Evolutionary conservation across 2,329 filamentous ascomycete genomes (phyloP), one percentile per base, ranked within the genome.

Genomic region (Zopfia rhizophila): DNA sequence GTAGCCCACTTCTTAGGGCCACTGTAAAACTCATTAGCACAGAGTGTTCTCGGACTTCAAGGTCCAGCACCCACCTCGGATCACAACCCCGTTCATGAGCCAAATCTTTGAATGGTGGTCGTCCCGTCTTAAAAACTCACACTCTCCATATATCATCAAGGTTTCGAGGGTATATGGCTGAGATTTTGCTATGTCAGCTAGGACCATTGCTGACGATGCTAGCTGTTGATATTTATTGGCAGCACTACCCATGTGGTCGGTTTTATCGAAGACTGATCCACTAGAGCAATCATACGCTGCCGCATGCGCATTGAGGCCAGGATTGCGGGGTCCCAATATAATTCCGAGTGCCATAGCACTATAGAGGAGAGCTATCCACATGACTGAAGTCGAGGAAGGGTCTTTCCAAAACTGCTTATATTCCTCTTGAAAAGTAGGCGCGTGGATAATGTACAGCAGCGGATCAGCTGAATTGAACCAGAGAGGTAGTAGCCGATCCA

Each of bases 21-120:
- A 13, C 71, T 62, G 38, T 74, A 72, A 43, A 72, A 3, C 72
- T 72, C 69, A 72, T 72, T 6, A 63, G 56, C 45, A 64, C 42
- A 6, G 62, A n/a, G n/a, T n/a, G n/a, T n/a, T n/a, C n/a, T n/a
- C n/a, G n/a, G n/a, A n/a, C n/a, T n/a, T n/a, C n/a, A n/a, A n/a
- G n/a, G n/a, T n/a, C n/a, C n/a, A n/a, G n/a, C n/a, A n/a, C n/a
- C n/a, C 62, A 1, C 60, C 46, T n/a, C 59, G 54, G n/a, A 64
- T 25, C 2, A 42, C 45, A 6, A 63, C 47, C 8, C 56, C 60
- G 17, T 57, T 51, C 47, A 62, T 53, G n/a, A 63, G 42, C 56
- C 56, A 65, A 8, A 59, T 52, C 44, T 57, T 60, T 8, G 53
- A 41, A 23, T 63, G 55, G 22, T 48, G 43, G 28, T 62, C 58